Evolutionary conservation across 305 asterid species (phyloP).

Genomic region (Fraxinus sp.): DNA sequence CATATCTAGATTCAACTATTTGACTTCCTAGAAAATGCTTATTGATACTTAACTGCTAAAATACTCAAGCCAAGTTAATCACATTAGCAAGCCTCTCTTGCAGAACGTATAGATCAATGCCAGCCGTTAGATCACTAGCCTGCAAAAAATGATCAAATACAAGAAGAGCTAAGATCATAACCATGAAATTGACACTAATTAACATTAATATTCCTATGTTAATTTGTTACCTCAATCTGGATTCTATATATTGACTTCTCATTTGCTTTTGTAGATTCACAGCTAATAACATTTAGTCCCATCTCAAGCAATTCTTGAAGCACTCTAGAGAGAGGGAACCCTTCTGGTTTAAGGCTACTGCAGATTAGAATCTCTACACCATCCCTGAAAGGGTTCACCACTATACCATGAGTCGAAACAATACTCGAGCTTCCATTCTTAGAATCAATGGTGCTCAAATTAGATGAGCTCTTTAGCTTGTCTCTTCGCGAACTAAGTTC

Average conservation of each 20-base stretch:
- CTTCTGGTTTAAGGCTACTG: constrained; percentile 7
- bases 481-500: constrained; percentile 23
- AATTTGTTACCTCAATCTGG: constrained; percentile 21
- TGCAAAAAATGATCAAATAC: constrained; percentile 1
- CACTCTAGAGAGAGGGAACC: constrained; percentile 31
- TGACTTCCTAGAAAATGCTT: not conserved
- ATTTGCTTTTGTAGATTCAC: constrained; percentile 17
- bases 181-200: not conserved
- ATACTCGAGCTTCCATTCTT: not conserved
- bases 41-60: not conserved
- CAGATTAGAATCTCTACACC: constrained; percentile 37
- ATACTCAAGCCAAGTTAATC: not conserved
- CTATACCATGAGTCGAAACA: not conserved
- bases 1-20: not conserved
- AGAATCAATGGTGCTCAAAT: not conserved
- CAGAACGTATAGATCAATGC: not conserved
- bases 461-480: not conserved
- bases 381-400: constrained; percentile 25
- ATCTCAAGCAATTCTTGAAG: constrained; percentile 15
- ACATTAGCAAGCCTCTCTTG: constrained; percentile 12
- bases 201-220: not conserved
- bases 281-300: constrained; percentile 31
- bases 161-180: not conserved
- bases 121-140: constrained; percentile 7
- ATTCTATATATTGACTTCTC: constrained; percentile 19